Conservation (phyloP, 106 monocot genomes). For the Chionographis japonica region DNA sequence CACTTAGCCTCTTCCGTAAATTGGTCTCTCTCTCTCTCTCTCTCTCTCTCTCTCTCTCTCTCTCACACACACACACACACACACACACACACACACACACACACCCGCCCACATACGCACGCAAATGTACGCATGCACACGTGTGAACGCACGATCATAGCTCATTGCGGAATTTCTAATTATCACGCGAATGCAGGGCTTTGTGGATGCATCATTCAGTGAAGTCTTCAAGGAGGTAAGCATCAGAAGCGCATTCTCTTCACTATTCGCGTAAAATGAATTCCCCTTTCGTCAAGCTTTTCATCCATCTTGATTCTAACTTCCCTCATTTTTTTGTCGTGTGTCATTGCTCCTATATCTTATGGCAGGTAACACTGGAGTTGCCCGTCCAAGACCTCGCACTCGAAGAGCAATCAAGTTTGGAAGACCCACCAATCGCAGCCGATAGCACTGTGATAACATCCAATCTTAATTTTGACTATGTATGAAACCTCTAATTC, state of each 20-base stretch:
- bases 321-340: background rate
- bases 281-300: background rate
- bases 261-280: background rate
- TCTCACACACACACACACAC: too few species aligned
- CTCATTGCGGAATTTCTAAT: background rate
- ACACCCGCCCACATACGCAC: background rate
- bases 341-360: background rate
- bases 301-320: background rate
- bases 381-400: background rate
- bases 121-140: conserved; percentile 9
- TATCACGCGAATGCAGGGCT: conserved; percentile 51
- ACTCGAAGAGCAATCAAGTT: too few species aligned
- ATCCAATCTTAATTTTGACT: too few species aligned
- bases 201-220: conserved; percentile 64
- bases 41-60: too few species aligned
- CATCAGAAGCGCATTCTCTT: background rate
- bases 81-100: too few species aligned
- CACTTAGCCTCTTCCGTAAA: conserved; percentile 79
- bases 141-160: background rate
- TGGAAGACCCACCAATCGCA: too few species aligned
- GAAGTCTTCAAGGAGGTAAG: conserved; percentile 76
- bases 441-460: too few species aligned
- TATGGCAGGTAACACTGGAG: conserved; percentile 28
- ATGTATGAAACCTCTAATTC: too few species aligned
- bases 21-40: conserved; percentile 26